Conservation (phyloP, 2,329 filamentous ascomycete species). For the Coniella vitis region DNA sequence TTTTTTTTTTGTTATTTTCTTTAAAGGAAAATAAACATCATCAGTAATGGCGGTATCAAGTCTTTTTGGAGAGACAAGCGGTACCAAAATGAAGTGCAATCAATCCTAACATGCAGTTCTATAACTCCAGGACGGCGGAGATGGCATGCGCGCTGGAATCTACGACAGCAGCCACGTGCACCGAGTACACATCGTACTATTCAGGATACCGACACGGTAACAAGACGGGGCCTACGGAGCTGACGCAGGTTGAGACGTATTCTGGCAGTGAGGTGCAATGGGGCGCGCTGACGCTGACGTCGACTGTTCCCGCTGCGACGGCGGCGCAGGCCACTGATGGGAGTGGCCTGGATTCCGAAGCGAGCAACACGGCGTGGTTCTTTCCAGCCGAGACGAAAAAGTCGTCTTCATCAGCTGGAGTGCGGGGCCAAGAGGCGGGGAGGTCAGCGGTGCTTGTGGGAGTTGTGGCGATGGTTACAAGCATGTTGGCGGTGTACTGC, state of each 20-base stretch:
- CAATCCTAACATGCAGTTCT: background rate
- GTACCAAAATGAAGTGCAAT: no score
- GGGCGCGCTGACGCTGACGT: constrained; percentile 37
- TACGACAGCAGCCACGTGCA: constrained; percentile 39
- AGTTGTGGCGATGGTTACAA: background rate
- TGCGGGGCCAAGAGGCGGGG: background rate
- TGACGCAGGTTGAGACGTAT: constrained; percentile 39
- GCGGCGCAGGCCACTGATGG: constrained; percentile 14
- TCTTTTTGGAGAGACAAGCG: no score
- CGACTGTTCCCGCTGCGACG: constrained; percentile 26
- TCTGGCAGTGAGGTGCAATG: constrained; percentile 34
- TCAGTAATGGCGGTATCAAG: no score
- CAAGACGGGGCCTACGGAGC: constrained; percentile 35
- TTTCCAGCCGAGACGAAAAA: constrained; percentile 12
- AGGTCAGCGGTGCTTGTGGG: background rate
- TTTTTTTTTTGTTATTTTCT: no score
- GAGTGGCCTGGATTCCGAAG: constrained; percentile 6
- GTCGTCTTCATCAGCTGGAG: constrained; percentile 1
- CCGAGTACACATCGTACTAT: constrained; percentile 39
- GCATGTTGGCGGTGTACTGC: no score
- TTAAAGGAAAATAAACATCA: no score
- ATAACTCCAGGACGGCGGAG: constrained; percentile 32
- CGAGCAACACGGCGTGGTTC: constrained; percentile 15
- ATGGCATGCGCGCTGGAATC: constrained; percentile 36
- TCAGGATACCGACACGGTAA: constrained; percentile 32